Base-by-base conservation (phyloP, 2,329 filamentous ascomycete genomes). In the Trichoderma sp. region DNA sequence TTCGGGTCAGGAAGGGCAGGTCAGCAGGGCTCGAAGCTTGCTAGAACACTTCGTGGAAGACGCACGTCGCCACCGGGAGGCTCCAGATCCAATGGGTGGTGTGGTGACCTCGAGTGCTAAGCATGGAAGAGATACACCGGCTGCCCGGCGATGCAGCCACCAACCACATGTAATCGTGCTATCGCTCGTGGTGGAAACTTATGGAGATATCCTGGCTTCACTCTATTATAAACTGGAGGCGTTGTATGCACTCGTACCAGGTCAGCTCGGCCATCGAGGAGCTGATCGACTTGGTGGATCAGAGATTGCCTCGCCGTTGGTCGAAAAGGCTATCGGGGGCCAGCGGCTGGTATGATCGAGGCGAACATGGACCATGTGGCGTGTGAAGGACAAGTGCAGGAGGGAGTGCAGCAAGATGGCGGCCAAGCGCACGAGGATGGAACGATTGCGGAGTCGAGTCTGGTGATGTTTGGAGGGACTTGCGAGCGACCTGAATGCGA, bases 11-110 rank as follows among this genome's bases (percentile, higher is more conserved):
- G 45, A 65, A 48, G 45, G 58, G 64, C 51, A 66, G 64, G 64
- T 66, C 59, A 63, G 51, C 64, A 63, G 59, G 64, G 52, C 51
- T 4, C 63, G 64, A 66, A 66, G 64, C 59, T 63, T 63, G 50
- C 44, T 66, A 62, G 64, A 66, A 66, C 45, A 44, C 64, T 63
- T 52, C 58, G 58, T 66, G 51, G 64, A 66, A 66, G 64, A 52
- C 64, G 48, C 44, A 56, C 51, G 52, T 66, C 59, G 58, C 64
- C 59, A 63, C 64, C 50, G 26, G 34, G 47, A 62, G 41, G 57
- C 41, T 26, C 41, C 26, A 28, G 47, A 65, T 62, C 63, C 57
- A 62, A 65, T 62, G 45, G 56, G 34, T 10, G 47, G 44, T 30
- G 26, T 10, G 47, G 44, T 30, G 26, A 26, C 55, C 17, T n/a